phyloP scores from a whole-genome alignment of 164 flowering plant genomes.

The Tetracentron sinense region DNA sequence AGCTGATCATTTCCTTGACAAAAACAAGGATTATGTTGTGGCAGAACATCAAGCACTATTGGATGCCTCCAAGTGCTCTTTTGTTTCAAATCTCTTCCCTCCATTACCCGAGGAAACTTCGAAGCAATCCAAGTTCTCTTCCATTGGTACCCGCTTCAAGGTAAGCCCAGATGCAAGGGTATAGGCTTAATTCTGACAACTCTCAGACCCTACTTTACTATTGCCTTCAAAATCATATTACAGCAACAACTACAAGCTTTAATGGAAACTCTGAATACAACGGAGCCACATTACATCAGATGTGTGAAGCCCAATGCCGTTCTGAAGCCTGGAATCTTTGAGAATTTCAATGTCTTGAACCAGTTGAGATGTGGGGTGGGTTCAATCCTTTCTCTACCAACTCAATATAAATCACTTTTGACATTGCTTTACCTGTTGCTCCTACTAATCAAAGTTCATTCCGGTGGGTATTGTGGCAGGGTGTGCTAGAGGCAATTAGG shows the following conservation, averaged over 20 bases:
- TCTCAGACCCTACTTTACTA: not conserved
- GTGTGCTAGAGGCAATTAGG: conserved; percentile 79
- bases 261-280: conserved; percentile 76
- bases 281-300: conserved; percentile 83
- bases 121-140: conserved; percentile 65
- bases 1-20: conserved; percentile 64
- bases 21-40: conserved; percentile 63
- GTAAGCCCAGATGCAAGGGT: conserved; percentile 25
- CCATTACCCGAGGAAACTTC: conserved; percentile 56
- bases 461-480: conserved; percentile 33
- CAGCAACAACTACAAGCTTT: conserved; percentile 88
- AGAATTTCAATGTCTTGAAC: conserved; percentile 64
- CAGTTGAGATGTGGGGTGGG: conserved; percentile 88
- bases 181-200: conserved; percentile 1
- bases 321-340: conserved; percentile 77
- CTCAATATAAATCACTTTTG: not conserved
- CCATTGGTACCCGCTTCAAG: conserved; percentile 71
- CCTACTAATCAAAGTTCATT: not conserved
- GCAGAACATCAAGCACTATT: conserved; percentile 66
- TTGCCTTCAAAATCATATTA: conserved; percentile 6
- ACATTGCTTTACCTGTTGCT: not conserved
- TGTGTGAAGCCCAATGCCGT: conserved; percentile 80
- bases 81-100: conserved; percentile 54
- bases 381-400: conserved; percentile 8
- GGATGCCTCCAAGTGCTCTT: conserved; percentile 41